Evolutionary conservation across 164 flowering plant genomes (phyloP), one percentile per base, ranked within the genome.

Genomic region (Liriodendron chinense): DNA sequence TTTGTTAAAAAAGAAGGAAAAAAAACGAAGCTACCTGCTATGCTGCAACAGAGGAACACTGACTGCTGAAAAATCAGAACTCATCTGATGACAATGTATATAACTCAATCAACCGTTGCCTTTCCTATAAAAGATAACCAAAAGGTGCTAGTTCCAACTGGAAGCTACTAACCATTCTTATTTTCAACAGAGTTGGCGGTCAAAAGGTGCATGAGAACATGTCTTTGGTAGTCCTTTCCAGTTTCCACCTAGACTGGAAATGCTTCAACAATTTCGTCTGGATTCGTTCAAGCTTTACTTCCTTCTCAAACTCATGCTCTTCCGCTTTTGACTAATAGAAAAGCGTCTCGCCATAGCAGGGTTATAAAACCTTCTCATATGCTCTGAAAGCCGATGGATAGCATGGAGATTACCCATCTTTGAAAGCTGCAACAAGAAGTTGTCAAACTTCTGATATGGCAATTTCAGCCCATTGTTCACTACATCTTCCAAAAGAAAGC

Each of bases 331-430:
- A 72, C 80, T 89, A 61, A 85, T 34, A 21, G 95, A 82, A 85
- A 85, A 89, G 59, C 95, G 94, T 66, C 94, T 86, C 1, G 91
- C 97, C 95, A 96, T 94, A 47, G 87, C 85, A 80, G 90, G 94
- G 79, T 92, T 96, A 78, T 90, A 94, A 76, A 90, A 92, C 76
- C 75, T 89, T 80, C 91, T 86, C 99, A 96, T 96, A 76, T 96
- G 95, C 21, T 88, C 94, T 56, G 99, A 96, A 73, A 96, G 88
- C 65, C 67, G 85, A 74, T 91, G 91, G 61, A 96, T 96, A 53
- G 89, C 86, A 34, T 47, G 85, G 47, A 96, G 95, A 84, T 96
- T 84, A 56, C 99, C 99, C 65, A 84, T 70, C 0, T 48, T 81
- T 7, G 98, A 96, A 73, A 94, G 97, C 74, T 84, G 84, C 87